phyloP scores from a whole-genome alignment of 345 rosid species.

The Lagerstroemia speciosa region DNA sequence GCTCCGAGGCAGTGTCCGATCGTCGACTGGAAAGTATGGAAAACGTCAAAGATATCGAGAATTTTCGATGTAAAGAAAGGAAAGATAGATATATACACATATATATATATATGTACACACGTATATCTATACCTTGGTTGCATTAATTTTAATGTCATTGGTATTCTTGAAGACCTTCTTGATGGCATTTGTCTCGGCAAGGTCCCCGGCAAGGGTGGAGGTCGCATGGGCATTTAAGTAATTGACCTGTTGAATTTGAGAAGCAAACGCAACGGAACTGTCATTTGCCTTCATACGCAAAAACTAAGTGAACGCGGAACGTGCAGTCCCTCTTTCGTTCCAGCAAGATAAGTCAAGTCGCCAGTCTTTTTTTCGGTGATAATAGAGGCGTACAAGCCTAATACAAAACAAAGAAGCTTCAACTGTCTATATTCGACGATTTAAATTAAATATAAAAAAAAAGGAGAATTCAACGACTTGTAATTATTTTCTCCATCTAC shows the following conservation, averaged over 20 bases:
- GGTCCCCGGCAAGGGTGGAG: conserved; percentile 95
- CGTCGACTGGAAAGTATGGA: conserved; percentile 61
- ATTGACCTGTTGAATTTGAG: conserved; percentile 52
- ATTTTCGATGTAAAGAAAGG: not conserved
- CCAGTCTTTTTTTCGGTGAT: no score
- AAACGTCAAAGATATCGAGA: not conserved
- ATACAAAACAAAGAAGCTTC: no score
- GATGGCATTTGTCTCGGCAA: conserved; percentile 93
- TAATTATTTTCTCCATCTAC: no score
- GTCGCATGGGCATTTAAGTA: conserved; percentile 98
- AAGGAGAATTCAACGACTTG: no score
- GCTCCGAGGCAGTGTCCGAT: conserved; percentile 99
- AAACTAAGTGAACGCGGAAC: not conserved
- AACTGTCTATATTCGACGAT: no score
- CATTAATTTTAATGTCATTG: conserved; percentile 79
- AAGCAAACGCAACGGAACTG: not conserved
- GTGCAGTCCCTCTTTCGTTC: not conserved
- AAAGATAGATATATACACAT: not conserved
- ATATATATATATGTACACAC: no score
- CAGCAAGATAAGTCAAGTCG: no score
- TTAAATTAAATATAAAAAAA: no score
- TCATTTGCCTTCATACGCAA: not conserved
- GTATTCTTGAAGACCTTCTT: conserved; percentile 87
- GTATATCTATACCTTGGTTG: conserved; percentile 72
- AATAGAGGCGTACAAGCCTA: no score